Conservation (phyloP, 805 yeast species). For the Teunomyces kruisii region DNA sequence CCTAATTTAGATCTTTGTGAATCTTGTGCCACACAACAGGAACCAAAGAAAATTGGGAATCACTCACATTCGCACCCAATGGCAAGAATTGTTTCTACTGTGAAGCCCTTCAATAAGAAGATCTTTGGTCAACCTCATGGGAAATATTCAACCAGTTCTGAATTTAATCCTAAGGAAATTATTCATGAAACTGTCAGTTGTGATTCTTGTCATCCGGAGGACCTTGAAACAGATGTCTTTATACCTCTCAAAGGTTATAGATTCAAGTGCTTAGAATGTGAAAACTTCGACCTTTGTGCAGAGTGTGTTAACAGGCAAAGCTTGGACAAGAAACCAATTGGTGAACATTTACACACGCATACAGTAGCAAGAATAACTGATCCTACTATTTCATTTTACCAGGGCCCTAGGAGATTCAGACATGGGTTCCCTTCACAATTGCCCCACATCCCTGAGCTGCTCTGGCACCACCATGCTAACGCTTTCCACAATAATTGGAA, state of each 20-base stretch:
- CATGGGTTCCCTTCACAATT: not conserved
- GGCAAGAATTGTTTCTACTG: constrained; percentile 19
- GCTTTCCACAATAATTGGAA: not conserved
- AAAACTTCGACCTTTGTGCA: constrained; percentile 1
- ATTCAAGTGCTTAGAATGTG: constrained; percentile 1
- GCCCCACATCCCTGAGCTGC: too few relatives aligned
- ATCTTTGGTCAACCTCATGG: not conserved
- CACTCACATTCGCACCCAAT: constrained; percentile 31
- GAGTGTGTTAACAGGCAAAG: constrained; percentile 7
- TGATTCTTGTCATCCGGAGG: constrained; percentile 32
- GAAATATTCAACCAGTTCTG: not conserved
- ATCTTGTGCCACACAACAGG: constrained; percentile 20
- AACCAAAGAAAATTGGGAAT: constrained; percentile 11
- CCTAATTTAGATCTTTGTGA: constrained; percentile 54
- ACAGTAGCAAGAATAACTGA: constrained; percentile 27
- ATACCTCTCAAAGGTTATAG: not conserved
- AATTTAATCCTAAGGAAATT: not conserved
- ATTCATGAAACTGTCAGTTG: constrained; percentile 31
- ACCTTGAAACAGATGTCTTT: not conserved
- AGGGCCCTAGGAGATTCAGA: not conserved
- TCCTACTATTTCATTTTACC: not conserved
- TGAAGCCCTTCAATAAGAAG: not conserved
- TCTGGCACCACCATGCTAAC: not conserved
- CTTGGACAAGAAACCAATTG: constrained; percentile 10
- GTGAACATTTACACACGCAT: constrained; percentile 25